These are phyloP conservation scores for Paragyromitra xinjiangensis DNA, from an alignment of 495 filamentous ascomycete species.

Conservation along the genomic window DNA sequence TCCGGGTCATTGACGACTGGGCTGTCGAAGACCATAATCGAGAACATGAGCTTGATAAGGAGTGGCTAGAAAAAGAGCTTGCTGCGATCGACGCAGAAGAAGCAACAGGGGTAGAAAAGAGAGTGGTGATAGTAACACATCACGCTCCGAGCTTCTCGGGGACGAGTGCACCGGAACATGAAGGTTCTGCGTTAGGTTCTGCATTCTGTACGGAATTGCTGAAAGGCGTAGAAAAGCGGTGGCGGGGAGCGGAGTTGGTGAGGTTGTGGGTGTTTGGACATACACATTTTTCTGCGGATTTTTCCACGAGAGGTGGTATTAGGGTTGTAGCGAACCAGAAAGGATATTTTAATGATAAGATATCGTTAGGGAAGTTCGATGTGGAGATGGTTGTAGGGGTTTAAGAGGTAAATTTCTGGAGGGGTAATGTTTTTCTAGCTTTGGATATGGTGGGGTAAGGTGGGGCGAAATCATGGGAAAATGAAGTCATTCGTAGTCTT, in stretches of 20 bases:
- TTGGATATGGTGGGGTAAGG: neutral
- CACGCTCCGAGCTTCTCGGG: constrained; percentile 63
- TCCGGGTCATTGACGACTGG: constrained; percentile 64
- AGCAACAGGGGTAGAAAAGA: constrained; percentile 38
- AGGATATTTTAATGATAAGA: constrained; percentile 59
- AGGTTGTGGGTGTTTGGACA: constrained; percentile 66
- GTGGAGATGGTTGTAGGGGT: constrained; percentile 42
- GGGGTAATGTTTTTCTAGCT: neutral
- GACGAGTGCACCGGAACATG: constrained; percentile 62
- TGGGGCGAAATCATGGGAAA: neutral
- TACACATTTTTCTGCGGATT: constrained; percentile 64
- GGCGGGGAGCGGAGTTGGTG: constrained; percentile 41
- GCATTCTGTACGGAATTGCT: constrained; percentile 67
- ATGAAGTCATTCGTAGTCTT: neutral
- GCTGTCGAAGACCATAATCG: constrained; percentile 63
- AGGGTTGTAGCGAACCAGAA: constrained; percentile 66
- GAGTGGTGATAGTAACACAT: constrained; percentile 66
- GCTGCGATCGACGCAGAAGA: constrained; percentile 50
- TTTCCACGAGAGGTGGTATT: constrained; percentile 58
- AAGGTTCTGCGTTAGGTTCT: constrained; percentile 59
- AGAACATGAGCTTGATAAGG: constrained; percentile 60
- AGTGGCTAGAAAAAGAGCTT: constrained; percentile 63
- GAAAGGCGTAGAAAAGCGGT: constrained; percentile 44
- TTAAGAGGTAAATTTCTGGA: constrained; percentile 14
- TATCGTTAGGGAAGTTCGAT: constrained; percentile 27